phyloP scores from a whole-genome alignment of 2,329 filamentous ascomycete genomes.

The Fusarium incarnatum region DNA sequence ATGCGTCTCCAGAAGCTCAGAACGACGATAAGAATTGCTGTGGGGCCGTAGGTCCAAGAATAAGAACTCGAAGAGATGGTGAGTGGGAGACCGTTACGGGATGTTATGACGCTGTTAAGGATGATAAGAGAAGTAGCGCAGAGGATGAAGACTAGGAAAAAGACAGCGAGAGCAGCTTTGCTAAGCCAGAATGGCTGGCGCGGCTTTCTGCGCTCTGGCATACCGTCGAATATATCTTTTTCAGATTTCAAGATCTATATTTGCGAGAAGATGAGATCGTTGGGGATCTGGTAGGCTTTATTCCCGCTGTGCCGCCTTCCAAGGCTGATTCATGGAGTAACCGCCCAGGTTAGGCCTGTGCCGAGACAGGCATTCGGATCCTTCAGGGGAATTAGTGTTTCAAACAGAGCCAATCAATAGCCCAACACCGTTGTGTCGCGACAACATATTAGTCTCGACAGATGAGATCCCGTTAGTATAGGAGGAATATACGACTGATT shows the following conservation, averaged over 20 bases:
- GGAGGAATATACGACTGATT: too few species aligned
- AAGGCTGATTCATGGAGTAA: background rate
- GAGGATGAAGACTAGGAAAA: accelerated
- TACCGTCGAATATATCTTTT: background rate
- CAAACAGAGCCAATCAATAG: background rate
- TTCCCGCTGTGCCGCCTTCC: background rate
- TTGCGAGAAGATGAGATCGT: background rate
- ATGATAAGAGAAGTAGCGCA: accelerated
- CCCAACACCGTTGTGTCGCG: background rate
- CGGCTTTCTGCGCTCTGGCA: background rate
- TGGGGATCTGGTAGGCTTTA: background rate
- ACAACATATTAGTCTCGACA: background rate
- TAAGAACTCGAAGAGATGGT: background rate
- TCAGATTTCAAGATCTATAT: background rate
- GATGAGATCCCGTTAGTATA: background rate
- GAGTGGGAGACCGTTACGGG: background rate
- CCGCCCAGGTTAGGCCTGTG: background rate
- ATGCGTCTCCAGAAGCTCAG: background rate
- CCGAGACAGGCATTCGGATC: background rate
- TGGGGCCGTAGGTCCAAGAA: background rate
- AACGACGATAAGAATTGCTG: accelerated
- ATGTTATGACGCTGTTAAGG: background rate
- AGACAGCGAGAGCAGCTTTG: background rate
- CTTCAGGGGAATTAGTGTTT: background rate
- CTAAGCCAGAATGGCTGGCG: background rate